These are phyloP conservation scores for Xylariomycetidae sp. DNA, from an alignment of 2,329 filamentous ascomycete genomes.

Conservation along the genomic window DNA sequence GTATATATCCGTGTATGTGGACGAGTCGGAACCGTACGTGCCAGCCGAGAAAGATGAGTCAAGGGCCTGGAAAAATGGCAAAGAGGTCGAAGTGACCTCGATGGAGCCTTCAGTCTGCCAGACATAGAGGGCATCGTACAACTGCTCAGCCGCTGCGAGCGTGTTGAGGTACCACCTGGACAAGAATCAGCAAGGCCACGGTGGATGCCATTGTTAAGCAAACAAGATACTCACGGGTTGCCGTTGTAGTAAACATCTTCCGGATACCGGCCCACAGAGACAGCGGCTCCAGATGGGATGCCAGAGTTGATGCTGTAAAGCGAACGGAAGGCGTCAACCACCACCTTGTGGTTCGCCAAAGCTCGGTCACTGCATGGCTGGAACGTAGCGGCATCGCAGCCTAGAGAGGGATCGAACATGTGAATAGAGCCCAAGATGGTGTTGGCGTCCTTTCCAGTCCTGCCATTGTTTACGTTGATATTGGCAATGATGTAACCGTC, in stretches of 20 bases:
- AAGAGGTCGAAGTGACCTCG: conserved; percentile 56
- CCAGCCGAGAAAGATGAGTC: conserved; percentile 52
- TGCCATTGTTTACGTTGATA: conserved; percentile 54
- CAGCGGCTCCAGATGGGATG: conserved; percentile 51
- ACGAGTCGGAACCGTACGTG: conserved; percentile 48
- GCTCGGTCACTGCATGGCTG: conserved; percentile 68
- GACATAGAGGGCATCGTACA: conserved; percentile 69
- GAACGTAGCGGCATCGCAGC: conserved; percentile 66
- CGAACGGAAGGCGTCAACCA: conserved; percentile 68
- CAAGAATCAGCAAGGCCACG: conserved; percentile 6
- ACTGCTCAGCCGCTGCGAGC: conserved; percentile 70
- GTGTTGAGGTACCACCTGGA: conserved; percentile 67
- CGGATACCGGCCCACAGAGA: conserved; percentile 60
- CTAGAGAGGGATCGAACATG: conserved; percentile 60
- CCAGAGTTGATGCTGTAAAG: conserved; percentile 66
- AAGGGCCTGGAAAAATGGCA: conserved; percentile 66
- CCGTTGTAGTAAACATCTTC: conserved; percentile 72
- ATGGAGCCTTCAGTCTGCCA: conserved; percentile 61
- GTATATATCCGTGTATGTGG: conserved; percentile 49
- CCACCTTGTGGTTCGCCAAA: conserved; percentile 69
- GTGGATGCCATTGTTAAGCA: background rate
- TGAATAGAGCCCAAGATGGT: conserved; percentile 61
- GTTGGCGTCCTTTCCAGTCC: conserved; percentile 67
- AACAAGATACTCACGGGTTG: conserved; percentile 48
- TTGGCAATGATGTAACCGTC: conserved; percentile 63